phyloP scores from a whole-genome alignment of 768 basidiomycete genomes.

The Russula brevipes region DNA sequence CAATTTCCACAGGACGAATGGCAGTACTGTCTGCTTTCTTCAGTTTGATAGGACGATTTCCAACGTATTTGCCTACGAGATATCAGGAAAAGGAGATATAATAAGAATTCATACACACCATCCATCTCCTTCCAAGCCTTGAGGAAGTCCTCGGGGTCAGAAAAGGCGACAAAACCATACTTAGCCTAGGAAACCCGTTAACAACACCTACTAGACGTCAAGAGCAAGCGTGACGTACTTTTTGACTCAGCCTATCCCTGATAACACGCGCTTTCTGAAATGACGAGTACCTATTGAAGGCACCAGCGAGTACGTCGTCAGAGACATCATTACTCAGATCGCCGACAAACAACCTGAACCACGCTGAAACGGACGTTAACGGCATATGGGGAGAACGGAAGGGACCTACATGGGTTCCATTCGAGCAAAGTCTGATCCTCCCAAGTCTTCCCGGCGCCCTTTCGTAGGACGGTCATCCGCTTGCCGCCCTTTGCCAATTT shows the following conservation, averaged over 20 bases:
- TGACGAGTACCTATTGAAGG: conserved; percentile 88
- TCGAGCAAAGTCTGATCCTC: conserved; percentile 96
- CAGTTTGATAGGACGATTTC: conserved; percentile 93
- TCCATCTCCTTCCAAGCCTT: conserved; percentile 99
- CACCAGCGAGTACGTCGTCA: conserved; percentile 87
- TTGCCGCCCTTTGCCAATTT: conserved; percentile 88
- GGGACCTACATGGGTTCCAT: conserved; percentile 87
- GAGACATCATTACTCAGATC: conserved; percentile 98
- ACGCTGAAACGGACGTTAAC: conserved; percentile 48
- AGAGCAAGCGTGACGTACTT: conserved; percentile 47
- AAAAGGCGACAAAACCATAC: conserved; percentile 96
- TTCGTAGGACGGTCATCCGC: conserved; percentile 87
- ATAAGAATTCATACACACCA: conserved; percentile 46
- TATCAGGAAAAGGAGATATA: conserved; percentile 1
- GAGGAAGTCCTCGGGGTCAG: conserved; percentile 96
- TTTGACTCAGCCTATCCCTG: conserved; percentile 87
- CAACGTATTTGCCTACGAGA: conserved; percentile 87
- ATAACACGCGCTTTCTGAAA: conserved; percentile 96
- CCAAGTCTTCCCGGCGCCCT: conserved; percentile 96
- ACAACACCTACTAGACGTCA: conserved; percentile 12
- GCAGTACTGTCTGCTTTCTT: conserved; percentile 88
- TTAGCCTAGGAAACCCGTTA: conserved; percentile 58
- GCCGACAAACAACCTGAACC: conserved; percentile 97
- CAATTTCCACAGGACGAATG: conserved; percentile 89
- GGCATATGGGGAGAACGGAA: not conserved